Evolutionary conservation across 805 yeast species (phyloP).

Genomic region (Cyberlindnera sargentensis): DNA sequence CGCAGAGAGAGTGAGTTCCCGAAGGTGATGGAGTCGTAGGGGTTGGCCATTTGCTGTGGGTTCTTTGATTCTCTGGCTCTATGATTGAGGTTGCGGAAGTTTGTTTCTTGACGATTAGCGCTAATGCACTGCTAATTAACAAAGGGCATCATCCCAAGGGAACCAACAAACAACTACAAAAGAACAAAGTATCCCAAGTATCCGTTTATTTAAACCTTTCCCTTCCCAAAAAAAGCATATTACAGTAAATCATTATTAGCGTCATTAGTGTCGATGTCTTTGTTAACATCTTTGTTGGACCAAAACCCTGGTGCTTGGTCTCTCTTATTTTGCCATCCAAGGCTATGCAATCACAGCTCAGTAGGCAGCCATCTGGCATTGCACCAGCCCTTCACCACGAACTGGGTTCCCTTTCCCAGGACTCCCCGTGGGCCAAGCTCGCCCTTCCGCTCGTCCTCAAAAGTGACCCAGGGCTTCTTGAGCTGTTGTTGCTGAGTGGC

Average conservation of each 20-base stretch:
- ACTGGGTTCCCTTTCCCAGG: conserved; percentile 16
- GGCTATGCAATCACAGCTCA: not conserved
- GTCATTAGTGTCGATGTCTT: no score
- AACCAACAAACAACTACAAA: no score
- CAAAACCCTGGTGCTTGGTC: no score
- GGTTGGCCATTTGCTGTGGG: not conserved
- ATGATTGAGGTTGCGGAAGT: not conserved
- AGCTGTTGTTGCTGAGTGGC: not conserved
- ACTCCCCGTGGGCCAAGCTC: conserved; percentile 17
- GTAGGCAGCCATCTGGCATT: conserved; percentile 21
- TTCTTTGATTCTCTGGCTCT: not conserved
- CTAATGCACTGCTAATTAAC: no score
- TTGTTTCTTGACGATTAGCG: no score
- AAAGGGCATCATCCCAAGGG: no score
- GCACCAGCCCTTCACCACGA: conserved; percentile 25
- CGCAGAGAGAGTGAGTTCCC: conserved; percentile 76
- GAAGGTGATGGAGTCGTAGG: conserved; percentile 53
- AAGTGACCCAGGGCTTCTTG: conserved; percentile 24
- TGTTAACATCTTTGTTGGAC: no score
- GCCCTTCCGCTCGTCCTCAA: conserved; percentile 15
- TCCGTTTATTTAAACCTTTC: no score
- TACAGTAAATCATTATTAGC: no score
- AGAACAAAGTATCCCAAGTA: no score
- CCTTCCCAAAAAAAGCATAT: no score
- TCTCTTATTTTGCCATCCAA: no score